These are phyloP conservation scores for Metschnikowia proteae DNA, from an alignment of 805 yeast species.

Conservation along the genomic window DNA sequence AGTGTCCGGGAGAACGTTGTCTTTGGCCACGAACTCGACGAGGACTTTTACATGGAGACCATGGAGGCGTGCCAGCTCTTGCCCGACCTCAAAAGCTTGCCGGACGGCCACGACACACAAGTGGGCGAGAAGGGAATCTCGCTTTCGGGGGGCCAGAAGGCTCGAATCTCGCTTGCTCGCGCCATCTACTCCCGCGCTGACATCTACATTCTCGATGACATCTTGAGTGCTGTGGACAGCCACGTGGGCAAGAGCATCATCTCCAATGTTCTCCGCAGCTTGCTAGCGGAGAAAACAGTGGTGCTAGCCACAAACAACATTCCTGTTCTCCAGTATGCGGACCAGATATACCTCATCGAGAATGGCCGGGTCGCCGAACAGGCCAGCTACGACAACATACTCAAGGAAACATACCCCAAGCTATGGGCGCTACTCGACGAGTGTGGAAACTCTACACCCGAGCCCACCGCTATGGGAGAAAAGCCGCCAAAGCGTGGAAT, in stretches of 20 bases:
- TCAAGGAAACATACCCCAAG: slow-evolving; percentile 7
- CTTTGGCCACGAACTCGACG: slow-evolving; percentile 34
- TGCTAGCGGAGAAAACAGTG: slow-evolving; percentile 21
- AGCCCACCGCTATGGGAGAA: background rate
- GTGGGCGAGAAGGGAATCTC: slow-evolving; percentile 46
- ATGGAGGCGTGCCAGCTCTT: slow-evolving; percentile 36
- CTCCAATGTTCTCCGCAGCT: slow-evolving; percentile 30
- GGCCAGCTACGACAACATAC: slow-evolving; percentile 6
- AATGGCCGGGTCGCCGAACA: slow-evolving; percentile 11
- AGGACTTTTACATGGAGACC: slow-evolving; percentile 29
- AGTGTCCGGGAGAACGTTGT: slow-evolving; percentile 38
- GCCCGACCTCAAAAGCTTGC: slow-evolving; percentile 32
- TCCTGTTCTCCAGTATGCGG: slow-evolving; percentile 10
- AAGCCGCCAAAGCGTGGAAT: too few relatives aligned
- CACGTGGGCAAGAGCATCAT: slow-evolving; percentile 39
- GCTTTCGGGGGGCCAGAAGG: slow-evolving; percentile 42
- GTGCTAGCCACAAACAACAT: slow-evolving; percentile 16
- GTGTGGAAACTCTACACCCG: slow-evolving; percentile 4
- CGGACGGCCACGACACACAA: slow-evolving; percentile 40
- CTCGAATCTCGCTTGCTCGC: slow-evolving; percentile 39
- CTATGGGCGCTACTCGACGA: slow-evolving; percentile 6
- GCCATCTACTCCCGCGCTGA: slow-evolving; percentile 42
- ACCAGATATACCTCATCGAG: slow-evolving; percentile 13
- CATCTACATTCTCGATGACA: slow-evolving; percentile 37
- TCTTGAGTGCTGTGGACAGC: slow-evolving; percentile 42